These are phyloP conservation scores for Trypanosomatidae sp. DNA, from an alignment of 208 protist genomes.

Conservation along the genomic window DNA sequence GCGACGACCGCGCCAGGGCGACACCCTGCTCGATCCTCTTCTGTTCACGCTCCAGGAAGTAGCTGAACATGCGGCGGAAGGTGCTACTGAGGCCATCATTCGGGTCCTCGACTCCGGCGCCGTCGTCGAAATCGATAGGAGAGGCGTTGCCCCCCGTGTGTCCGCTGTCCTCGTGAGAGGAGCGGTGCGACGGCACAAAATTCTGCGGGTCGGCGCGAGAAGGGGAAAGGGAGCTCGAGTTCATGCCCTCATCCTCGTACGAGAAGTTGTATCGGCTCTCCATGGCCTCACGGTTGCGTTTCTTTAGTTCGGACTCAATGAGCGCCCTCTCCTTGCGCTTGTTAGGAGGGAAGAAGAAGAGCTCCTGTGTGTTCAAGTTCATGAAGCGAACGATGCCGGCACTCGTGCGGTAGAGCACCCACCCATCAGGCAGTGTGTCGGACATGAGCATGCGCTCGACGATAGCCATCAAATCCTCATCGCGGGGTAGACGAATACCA, in stretches of 20 bases:
- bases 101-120: conserved; percentile 10
- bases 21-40: conserved; percentile 58
- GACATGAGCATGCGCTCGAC: conserved; percentile 85
- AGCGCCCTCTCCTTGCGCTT: conserved; percentile 58
- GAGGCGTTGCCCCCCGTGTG: conserved; percentile 13
- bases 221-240: conserved; percentile 30
- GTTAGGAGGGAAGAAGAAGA: conserved; percentile 83
- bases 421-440: conserved; percentile 81
- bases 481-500: conserved; percentile 78
- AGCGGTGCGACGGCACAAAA: conserved; percentile 13
- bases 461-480: conserved; percentile 79
- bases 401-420: conserved; percentile 89
- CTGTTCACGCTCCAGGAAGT: conserved; percentile 66
- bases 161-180: conserved; percentile 8
- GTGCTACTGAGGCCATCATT: conserved; percentile 46
- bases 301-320: conserved; percentile 67
- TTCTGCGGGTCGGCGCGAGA: conserved; percentile 10
- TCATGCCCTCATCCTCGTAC: conserved; percentile 61
- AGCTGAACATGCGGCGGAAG: conserved; percentile 60
- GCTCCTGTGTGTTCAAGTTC: conserved; percentile 89
- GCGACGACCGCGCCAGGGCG: conserved; percentile 32
- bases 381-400: conserved; percentile 87
- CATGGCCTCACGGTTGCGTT: conserved; percentile 71
- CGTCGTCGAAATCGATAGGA: conserved; percentile 48
- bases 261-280: conserved; percentile 78